A percentile compares a stretch with the other conserved stretches of the same genome.
Evolutionary conservation across 2,329 filamentous ascomycete species (phyloP).

Genomic region (Eurotiales sp.): DNA sequence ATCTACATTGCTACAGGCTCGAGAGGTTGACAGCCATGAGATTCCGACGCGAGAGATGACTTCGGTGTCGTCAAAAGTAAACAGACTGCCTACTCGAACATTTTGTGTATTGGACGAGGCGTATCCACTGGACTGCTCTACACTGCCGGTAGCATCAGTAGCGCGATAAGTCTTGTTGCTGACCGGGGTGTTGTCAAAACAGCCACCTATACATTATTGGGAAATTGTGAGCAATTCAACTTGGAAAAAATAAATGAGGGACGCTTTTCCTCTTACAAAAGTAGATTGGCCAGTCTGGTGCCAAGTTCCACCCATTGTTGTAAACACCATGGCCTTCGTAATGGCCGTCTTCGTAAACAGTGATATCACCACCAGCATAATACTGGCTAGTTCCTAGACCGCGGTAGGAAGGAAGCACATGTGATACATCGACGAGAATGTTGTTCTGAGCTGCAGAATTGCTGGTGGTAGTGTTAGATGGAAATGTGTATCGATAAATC

Average conservation of each 20-base stretch:
- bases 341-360: slow-evolving; percentile 58
- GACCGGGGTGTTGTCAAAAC: slow-evolving; percentile 47
- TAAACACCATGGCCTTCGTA: slow-evolving; percentile 64
- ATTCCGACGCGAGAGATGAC: slow-evolving; percentile 62
- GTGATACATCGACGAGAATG: slow-evolving; percentile 62
- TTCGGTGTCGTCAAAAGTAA: slow-evolving; percentile 48
- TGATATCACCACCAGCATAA: slow-evolving; percentile 58
- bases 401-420: slow-evolving; percentile 60
- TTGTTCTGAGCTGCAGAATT: slow-evolving; percentile 36
- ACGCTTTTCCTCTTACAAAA: too few species aligned
- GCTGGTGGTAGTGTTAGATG: slow-evolving; percentile 35
- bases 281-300: slow-evolving; percentile 53
- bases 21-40: slow-evolving; percentile 64
- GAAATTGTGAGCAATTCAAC: slow-evolving; percentile 25
- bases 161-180: slow-evolving; percentile 28
- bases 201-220: slow-evolving; percentile 52
- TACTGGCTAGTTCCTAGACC: slow-evolving; percentile 54
- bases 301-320: slow-evolving; percentile 64
- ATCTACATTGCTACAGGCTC: slow-evolving; percentile 67
- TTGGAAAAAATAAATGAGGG: too few species aligned
- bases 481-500: slow-evolving; percentile 64
- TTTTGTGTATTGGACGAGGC: slow-evolving; percentile 45
- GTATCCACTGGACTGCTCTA: slow-evolving; percentile 24
- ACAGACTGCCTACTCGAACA: slow-evolving; percentile 42
- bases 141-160: slow-evolving; percentile 25